Evolutionary conservation across 2,329 filamentous ascomycete species (phyloP).

Genomic region (Ramularia collo-cygni): DNA sequence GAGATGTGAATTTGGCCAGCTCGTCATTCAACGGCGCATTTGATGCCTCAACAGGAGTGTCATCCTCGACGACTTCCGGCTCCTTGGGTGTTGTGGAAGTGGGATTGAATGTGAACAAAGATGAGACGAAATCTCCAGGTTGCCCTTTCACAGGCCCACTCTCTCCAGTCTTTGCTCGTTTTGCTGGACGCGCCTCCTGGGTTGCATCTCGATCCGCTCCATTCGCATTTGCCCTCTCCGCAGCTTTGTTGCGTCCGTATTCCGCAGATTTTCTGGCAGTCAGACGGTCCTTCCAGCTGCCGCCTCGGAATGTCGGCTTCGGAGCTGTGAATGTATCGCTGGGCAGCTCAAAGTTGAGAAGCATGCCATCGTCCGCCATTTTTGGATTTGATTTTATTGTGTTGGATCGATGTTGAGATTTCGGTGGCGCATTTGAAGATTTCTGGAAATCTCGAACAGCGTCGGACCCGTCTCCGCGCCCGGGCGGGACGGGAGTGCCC

Average conservation of each 20-base stretch:
- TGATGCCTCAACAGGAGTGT: conserved; percentile 61
- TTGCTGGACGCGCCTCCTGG: conserved; percentile 9
- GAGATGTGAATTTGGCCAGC: conserved; percentile 74
- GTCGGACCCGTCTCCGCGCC: no score
- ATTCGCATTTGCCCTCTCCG: conserved; percentile 15
- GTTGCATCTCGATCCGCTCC: not conserved
- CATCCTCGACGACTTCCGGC: conserved; percentile 35
- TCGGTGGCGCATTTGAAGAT: conserved; percentile 1
- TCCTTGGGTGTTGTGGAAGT: conserved; percentile 52
- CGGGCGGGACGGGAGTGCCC: no score
- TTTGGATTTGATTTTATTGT: not conserved
- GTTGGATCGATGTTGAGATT: not conserved
- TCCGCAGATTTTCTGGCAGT: conserved; percentile 65
- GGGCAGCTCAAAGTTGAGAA: conserved; percentile 78
- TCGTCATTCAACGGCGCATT: conserved; percentile 86
- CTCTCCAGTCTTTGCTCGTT: conserved; percentile 15
- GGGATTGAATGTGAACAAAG: conserved; percentile 88
- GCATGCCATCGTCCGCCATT: conserved; percentile 94
- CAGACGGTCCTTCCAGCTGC: conserved; percentile 85
- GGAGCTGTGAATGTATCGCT: conserved; percentile 59
- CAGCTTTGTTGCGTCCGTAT: conserved; percentile 43
- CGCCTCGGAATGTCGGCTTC: conserved; percentile 69
- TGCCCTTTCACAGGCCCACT: conserved; percentile 10
- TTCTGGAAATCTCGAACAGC: no score
- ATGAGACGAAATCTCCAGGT: conserved; percentile 61